Evolutionary conservation across 2,329 filamentous ascomycete genomes (phyloP).

Genomic region (Curvularia lunata): DNA sequence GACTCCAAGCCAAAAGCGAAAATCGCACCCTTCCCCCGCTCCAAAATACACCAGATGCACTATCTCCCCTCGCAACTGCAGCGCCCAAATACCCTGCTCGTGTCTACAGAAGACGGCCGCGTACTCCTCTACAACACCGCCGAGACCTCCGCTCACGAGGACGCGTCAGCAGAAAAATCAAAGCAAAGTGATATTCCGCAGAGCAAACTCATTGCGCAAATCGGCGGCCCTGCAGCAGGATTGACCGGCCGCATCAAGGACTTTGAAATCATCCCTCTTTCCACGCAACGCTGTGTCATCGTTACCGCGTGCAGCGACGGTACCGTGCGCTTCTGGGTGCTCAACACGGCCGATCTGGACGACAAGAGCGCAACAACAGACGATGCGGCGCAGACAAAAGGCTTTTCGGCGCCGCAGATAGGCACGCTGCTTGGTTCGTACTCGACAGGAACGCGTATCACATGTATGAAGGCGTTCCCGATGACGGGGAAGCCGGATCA

Average conservation of each 20-base stretch:
- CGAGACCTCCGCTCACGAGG: conserved; percentile 51
- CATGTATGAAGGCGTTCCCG: conserved; percentile 82
- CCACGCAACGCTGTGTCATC: conserved; percentile 58
- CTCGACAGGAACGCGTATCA: conserved; percentile 86
- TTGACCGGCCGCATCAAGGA: conserved; percentile 83
- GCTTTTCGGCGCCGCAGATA: conserved; percentile 54
- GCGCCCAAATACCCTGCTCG: conserved; percentile 65
- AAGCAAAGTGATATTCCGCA: conserved; percentile 61
- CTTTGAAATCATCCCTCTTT: conserved; percentile 69
- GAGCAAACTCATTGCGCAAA: conserved; percentile 68
- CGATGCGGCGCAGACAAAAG: conserved; percentile 23
- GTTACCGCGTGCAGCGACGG: conserved; percentile 86
- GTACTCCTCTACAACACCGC: conserved; percentile 82
- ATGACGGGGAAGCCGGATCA: conserved; percentile 65
- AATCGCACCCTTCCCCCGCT: conserved; percentile 69
- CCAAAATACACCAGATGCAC: conserved; percentile 82
- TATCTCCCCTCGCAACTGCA: conserved; percentile 62
- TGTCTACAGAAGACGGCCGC: conserved; percentile 89
- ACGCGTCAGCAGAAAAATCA: conserved; percentile 43
- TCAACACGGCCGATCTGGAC: conserved; percentile 50
- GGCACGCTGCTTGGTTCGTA: conserved; percentile 77
- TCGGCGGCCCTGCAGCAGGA: conserved; percentile 75
- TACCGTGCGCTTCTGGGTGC: conserved; percentile 76
- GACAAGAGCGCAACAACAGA: conserved; percentile 13
- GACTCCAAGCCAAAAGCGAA: conserved; percentile 82